A percentile compares a stretch with the other conserved stretches of the same genome.
phyloP scores from a whole-genome alignment of 23 red algal species.

The Rhodosorus marinus region DNA sequence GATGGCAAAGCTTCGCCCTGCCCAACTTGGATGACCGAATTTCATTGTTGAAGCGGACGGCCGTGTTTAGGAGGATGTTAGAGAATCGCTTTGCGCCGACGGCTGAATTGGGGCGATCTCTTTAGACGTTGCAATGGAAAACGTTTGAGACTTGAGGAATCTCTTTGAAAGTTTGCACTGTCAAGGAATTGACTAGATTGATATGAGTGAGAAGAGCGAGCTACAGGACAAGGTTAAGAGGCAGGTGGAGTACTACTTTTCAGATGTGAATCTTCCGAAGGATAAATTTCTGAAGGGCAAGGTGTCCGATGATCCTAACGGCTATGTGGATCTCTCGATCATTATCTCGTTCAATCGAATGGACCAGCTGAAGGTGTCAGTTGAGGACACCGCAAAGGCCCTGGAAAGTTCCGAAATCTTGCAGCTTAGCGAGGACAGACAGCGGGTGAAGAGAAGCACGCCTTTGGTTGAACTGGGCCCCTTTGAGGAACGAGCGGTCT shows the following conservation, averaged over 20 bases:
- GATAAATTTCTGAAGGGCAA: constrained; percentile 80
- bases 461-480: constrained; percentile 31
- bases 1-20: too few species aligned
- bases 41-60: too few species aligned
- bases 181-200: too few species aligned
- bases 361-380: constrained; percentile 9
- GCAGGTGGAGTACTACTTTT: constrained; percentile 97
- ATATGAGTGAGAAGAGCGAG: neutral
- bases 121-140: too few species aligned
- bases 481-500: constrained; percentile 33
- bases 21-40: too few species aligned
- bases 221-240: constrained; percentile 5
- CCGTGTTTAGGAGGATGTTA: too few species aligned
- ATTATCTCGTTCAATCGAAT: constrained; percentile 65
- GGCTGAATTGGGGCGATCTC: too few species aligned
- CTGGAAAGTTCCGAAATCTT: constrained; percentile 26
- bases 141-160: too few species aligned
- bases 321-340: constrained; percentile 34
- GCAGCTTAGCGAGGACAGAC: constrained; percentile 13
- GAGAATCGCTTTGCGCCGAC: too few species aligned
- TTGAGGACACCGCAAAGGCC: constrained; percentile 13
- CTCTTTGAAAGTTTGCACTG: too few species aligned
- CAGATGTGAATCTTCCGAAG: constrained; percentile 76
- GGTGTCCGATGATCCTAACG: constrained; percentile 49
- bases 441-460: constrained; percentile 20